Evolutionary conservation across 768 basidiomycete genomes (phyloP), one percentile per base, ranked within the genome.

Genomic region (Mycena polygramma): DNA sequence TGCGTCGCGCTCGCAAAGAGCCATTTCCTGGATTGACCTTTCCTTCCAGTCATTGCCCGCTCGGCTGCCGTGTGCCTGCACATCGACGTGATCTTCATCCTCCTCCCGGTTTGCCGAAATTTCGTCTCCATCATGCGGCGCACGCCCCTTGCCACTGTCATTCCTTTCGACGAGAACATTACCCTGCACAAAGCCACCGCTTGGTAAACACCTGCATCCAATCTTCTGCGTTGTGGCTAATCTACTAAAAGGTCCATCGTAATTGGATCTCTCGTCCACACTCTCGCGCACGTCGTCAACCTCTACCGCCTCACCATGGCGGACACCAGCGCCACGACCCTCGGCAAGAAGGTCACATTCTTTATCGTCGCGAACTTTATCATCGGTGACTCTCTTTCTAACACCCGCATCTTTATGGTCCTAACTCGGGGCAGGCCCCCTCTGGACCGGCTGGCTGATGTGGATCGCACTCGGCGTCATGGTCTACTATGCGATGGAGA

Each of bases 91-190:
- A 91, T 94, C 74, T 94, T 97, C 85, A 96, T 99, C 80, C 90
- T 98, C 65, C 88, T 99, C 39, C 97, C 97, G 41, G 88, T 98
- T 78, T 98, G 97, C 87, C 92, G 97, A 72, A 97, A 95, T 84
- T 95, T 98, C 83, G 88, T 98, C 80, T 97, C 96, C 22, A 74
- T 97, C 57, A 87, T 98, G 57, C 92, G 97, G 35, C 90, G 91
- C 66, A 95, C 94, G 1, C 90, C 96, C 6, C 83, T 99, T 69
- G 94, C 94, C 83, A 86, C 89, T 71, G 81, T 95, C 82, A 94
- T 97, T 74, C 95, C 95, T 30, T 97, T 98, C 77, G 96, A 97
- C 86, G 93, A 96, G 84, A 96, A 93, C 79, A 89, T 98, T 79
- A 90, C 91, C 13, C 93, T 98, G 80, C 96, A 95, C 85, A 96